Evolutionary conservation across 768 basidiomycete species (phyloP), one percentile per base, ranked within the genome.

Genomic region (Boletus rex-veris): DNA sequence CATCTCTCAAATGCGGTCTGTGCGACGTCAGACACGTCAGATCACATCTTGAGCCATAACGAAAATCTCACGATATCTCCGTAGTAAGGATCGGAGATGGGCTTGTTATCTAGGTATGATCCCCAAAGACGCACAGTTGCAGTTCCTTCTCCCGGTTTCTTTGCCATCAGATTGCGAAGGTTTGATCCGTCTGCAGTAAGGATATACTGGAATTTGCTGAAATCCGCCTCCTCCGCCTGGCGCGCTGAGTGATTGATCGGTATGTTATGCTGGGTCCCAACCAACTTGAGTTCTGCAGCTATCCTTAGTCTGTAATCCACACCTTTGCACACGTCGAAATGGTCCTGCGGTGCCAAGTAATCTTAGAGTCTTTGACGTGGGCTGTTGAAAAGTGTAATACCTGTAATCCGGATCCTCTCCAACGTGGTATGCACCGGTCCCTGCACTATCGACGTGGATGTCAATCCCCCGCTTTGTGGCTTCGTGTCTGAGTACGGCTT

Each of bases 51-150:
- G 39, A 18, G 48, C 10, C 33, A 10, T 33, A 39, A 50, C 35
- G 7, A 45, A 39, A 38, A 15, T 71, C 81, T 64, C 66, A 86
- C 84, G 30, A 75, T 73, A 33, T 82, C 81, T 12, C 85, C 88
- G 57, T 90, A 93, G 68, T 93, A 96, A 6, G 94, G 94, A 67
- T 96, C 94, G 11, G 78, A 75, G 57, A 97, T 92, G 16, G 84
- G 77, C 62, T 79, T 79, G 44, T 76, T 74, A 64, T 89, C 88
- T 6, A 84, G 71, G 65, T 86, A 91, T 6, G 87, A 86, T 16
- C 90, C 90, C 84, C 88, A 94, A n/a, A 94, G 76, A 7, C 77
- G 77, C 30, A 93, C 78, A 46, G 78, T 75, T 0, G 90, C 88
- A 4, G 82, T 85, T 16, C 80, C 70, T 58, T 80, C 74, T 61